Evolutionary conservation across 768 basidiomycete species (phyloP).

Genomic region (Peribolospora kevripleyi): DNA sequence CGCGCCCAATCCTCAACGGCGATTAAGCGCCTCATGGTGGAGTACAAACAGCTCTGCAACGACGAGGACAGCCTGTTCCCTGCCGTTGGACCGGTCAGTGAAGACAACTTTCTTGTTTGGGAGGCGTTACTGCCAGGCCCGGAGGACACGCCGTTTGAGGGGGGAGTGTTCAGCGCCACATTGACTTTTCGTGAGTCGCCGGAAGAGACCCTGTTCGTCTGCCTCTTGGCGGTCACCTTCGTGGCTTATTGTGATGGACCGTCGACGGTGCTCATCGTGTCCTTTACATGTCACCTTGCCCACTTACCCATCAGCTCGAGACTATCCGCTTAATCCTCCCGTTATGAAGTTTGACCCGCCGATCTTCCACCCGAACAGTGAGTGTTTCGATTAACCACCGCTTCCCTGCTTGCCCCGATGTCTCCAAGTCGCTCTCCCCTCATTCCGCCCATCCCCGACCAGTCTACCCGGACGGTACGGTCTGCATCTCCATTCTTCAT

Average conservation of each 20-base stretch:
- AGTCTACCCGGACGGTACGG: conserved; percentile 92
- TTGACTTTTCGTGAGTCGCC: conserved; percentile 55
- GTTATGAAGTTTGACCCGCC: conserved; percentile 98
- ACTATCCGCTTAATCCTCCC: conserved; percentile 95
- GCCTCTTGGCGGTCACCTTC: conserved; percentile 4
- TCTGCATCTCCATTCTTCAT: conserved; percentile 95
- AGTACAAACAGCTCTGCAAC: conserved; percentile 21
- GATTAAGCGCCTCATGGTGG: conserved; percentile 59
- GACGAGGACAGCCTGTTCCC: conserved; percentile 72
- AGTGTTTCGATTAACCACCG: conserved; percentile 16
- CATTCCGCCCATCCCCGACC: background rate
- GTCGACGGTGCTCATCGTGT: background rate
- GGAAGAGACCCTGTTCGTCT: conserved; percentile 5
- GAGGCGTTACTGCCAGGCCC: conserved; percentile 60
- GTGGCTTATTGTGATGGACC: too few relatives aligned
- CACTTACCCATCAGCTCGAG: conserved; percentile 19
- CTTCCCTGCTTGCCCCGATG: background rate
- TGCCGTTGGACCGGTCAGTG: conserved; percentile 30
- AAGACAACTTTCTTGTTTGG: conserved; percentile 97
- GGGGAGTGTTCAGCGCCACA: conserved; percentile 76
- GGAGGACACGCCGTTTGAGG: conserved; percentile 31
- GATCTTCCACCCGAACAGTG: conserved; percentile 89
- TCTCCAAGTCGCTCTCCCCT: background rate
- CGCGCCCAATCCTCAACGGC: conserved; percentile 28
- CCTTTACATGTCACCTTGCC: conserved; percentile 29